Conservation (phyloP, 805 yeast species). For the Pichia nanzhaoensis region DNA sequence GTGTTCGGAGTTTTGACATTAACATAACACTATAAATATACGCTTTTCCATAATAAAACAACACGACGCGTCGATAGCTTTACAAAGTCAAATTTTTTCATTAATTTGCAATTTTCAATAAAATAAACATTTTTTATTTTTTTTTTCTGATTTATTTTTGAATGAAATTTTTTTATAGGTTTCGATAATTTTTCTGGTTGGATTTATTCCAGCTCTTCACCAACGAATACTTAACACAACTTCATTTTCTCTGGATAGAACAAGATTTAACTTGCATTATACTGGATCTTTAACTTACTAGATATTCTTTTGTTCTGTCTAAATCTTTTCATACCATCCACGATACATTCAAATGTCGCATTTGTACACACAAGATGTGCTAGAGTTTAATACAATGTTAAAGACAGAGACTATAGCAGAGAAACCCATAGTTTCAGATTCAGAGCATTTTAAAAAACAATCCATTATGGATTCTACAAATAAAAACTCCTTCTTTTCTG, state of each 20-base stretch:
- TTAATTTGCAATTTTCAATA: too few species aligned
- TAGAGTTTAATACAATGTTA: conserved; percentile 2
- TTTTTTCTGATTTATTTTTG: too few species aligned
- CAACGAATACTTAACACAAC: too few species aligned
- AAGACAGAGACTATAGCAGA: background rate
- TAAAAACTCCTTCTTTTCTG: conserved; percentile 1
- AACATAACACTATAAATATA: too few species aligned
- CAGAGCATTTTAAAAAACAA: background rate
- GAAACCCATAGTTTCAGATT: background rate
- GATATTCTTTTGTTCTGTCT: background rate
- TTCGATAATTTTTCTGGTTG: too few species aligned
- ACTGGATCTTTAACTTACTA: background rate
- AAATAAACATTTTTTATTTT: too few species aligned
- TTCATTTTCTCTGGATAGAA: too few species aligned
- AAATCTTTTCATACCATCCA: background rate
- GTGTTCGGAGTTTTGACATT: too few species aligned
- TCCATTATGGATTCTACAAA: background rate
- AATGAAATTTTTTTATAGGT: background rate
- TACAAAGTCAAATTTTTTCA: too few species aligned
- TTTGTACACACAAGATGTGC: background rate
- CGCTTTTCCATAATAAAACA: too few species aligned
- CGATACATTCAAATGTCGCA: conserved; percentile 4
- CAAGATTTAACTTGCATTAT: background rate
- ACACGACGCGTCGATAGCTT: too few species aligned
- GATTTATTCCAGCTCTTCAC: too few species aligned